Base-by-base conservation (phyloP, 768 basidiomycete genomes). In the Clathrus columnatus region DNA sequence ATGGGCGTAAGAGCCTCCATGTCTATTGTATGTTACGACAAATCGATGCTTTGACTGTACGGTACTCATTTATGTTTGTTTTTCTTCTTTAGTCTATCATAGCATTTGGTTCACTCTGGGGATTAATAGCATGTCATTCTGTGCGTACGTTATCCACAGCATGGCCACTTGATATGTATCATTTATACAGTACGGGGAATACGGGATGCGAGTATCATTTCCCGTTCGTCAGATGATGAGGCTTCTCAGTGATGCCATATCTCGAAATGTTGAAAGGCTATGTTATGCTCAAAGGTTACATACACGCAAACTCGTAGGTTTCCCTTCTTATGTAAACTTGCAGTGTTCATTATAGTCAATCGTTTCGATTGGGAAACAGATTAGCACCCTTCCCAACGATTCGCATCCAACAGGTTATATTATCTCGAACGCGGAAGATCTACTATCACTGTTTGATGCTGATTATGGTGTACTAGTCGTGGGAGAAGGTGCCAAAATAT, bases 161-260 rank as follows among this genome's bases (percentile, higher is more conserved):
- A 32, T 5, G 36, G 2, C 17, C 20, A 23, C 10, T 5, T 2
- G 18, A 53, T 23, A 20, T 27, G 21, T n/a, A 10, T 7, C 23
- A 20, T 41, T 18, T 53, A 24, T 53, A 7, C 18, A 53, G 0
- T 92, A 90, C 60, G 88, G 89, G 1, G 58, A 72, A 10, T 74
- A 78, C 58, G 87, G 89, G n/a, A 87, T 88, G 81, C 79, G 90
- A 8, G 86, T 91, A 5, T 87, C 88, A 1, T 90, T 91, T 69
- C 85, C 86, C 3, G 83, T 90, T 5, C 78, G 88, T 21, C 87
- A 90, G 65, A 87, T 91, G 77, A 76, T 91, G 48, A 78, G 85
- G 18, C 77, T 91, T 7, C 72, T 91, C 47, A 85, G 84, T 61
- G 87, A 90, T 64, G 81, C 85, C 1, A 85, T 91, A 57, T 87